A percentile compares a stretch with the other conserved stretches of the same genome.
Evolutionary conservation across 805 yeast genomes (phyloP).

Genomic region (Lachancea dasiensis): DNA sequence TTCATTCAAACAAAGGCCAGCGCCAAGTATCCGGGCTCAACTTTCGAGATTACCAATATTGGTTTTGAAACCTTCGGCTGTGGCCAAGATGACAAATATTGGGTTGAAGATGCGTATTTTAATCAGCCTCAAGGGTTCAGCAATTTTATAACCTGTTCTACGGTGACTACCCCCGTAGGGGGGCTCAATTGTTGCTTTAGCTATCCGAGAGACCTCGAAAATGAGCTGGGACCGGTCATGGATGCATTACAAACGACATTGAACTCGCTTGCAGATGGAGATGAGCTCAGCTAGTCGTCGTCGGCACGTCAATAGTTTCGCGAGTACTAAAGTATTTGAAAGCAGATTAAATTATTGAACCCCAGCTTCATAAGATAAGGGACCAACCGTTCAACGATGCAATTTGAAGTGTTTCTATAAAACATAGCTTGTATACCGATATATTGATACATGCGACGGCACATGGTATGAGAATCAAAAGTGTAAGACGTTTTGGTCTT

Average conservation of each 20-base stretch:
- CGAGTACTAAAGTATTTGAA: constrained; percentile 2
- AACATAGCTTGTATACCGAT: no score
- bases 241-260: not conserved
- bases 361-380: no score
- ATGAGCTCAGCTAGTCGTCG: no score
- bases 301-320: no score
- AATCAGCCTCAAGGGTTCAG: constrained; percentile 27
- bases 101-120: constrained; percentile 22
- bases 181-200: constrained; percentile 24
- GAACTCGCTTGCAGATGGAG: not conserved
- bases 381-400: no score
- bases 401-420: no score
- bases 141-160: constrained; percentile 19
- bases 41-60: constrained; percentile 29
- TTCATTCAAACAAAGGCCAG: constrained; percentile 17
- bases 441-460: no score
- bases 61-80: constrained; percentile 21
- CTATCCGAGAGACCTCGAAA: constrained; percentile 14
- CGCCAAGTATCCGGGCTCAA: constrained; percentile 16
- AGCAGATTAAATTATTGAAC: no score
- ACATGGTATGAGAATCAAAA: constrained; percentile 2
- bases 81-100: constrained; percentile 8
- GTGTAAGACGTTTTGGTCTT: constrained; percentile 1
- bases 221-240: constrained; percentile 2
- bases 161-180: constrained; percentile 21